Percentiles rank a stretch among this genome's conserved stretches.
These are phyloP conservation scores for Aspergillus diversus DNA, from an alignment of 495 filamentous ascomycete genomes.

Conservation along the genomic window DNA sequence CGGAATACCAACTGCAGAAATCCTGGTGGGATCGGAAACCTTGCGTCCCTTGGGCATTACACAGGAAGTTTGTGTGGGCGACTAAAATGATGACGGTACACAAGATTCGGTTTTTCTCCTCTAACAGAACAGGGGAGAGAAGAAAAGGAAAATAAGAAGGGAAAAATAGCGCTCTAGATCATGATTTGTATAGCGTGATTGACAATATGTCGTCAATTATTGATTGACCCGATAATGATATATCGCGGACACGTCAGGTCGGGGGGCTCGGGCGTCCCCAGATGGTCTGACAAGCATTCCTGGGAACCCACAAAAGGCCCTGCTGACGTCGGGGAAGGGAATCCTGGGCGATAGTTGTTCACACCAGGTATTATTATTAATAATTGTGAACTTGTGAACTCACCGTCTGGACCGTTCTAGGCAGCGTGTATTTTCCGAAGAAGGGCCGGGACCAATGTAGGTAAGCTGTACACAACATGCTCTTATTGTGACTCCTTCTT, in stretches of 20 bases:
- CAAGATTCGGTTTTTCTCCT: neutral
- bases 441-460: neutral
- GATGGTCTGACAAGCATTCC: neutral
- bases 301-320: neutral
- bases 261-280: neutral
- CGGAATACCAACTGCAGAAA: neutral
- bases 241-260: neutral
- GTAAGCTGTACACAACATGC: neutral
- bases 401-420: no score
- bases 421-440: neutral
- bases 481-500: no score
- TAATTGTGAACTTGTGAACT: no score
- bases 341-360: neutral
- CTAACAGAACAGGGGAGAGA: no score
- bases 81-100: neutral
- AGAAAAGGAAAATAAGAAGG: no score
- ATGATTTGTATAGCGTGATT: neutral
- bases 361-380: neutral
- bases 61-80: neutral
- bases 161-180: no score
- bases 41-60: neutral
- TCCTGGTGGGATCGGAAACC: slow-evolving; percentile 1
- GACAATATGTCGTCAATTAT: neutral
- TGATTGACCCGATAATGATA: neutral
- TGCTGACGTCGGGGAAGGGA: neutral